phyloP scores from a whole-genome alignment of 2,329 filamentous ascomycete genomes.

The Cadophora sp. region DNA sequence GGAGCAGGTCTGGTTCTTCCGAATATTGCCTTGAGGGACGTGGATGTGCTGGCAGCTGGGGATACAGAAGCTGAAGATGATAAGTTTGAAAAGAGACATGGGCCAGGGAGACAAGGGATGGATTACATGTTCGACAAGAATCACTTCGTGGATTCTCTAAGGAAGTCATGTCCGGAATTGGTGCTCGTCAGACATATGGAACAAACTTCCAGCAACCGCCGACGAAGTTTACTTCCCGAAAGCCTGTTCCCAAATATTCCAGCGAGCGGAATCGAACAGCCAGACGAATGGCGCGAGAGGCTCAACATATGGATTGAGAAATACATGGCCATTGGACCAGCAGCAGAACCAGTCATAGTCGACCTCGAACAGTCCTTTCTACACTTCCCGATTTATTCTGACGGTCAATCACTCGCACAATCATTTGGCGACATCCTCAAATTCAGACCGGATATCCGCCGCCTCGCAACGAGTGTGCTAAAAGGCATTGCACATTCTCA shows the following conservation, averaged over 20 bases:
- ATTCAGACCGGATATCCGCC: constrained; percentile 36
- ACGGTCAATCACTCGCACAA: constrained; percentile 46
- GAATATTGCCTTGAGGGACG: constrained; percentile 47
- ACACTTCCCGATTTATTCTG: constrained; percentile 48
- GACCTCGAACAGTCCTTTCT: constrained; percentile 47
- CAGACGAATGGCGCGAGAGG: constrained; percentile 37
- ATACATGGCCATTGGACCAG: constrained; percentile 31
- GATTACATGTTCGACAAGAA: constrained; percentile 43
- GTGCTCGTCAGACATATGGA: constrained; percentile 37
- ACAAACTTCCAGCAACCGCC: constrained; percentile 28
- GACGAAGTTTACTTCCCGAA: constrained; percentile 39
- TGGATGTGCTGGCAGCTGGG: constrained; percentile 32
- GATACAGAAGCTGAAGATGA: constrained; percentile 16
- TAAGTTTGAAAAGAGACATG: constrained; percentile 31
- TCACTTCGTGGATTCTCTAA: constrained; percentile 41
- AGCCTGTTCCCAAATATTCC: constrained; percentile 36
- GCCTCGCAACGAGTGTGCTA: constrained; percentile 46
- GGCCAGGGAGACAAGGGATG: constrained; percentile 41
- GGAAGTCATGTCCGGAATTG: constrained; percentile 40
- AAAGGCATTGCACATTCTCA: constrained; percentile 40
- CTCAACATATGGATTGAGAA: constrained; percentile 39
- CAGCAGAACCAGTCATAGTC: constrained; percentile 36
- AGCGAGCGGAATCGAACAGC: constrained; percentile 35
- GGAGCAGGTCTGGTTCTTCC: constrained; percentile 43
- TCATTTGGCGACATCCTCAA: constrained; percentile 51